Evolutionary conservation across 2,329 filamentous ascomycete genomes (phyloP), one percentile per base, ranked within the genome.

Genomic region (Eutypella sp.): DNA sequence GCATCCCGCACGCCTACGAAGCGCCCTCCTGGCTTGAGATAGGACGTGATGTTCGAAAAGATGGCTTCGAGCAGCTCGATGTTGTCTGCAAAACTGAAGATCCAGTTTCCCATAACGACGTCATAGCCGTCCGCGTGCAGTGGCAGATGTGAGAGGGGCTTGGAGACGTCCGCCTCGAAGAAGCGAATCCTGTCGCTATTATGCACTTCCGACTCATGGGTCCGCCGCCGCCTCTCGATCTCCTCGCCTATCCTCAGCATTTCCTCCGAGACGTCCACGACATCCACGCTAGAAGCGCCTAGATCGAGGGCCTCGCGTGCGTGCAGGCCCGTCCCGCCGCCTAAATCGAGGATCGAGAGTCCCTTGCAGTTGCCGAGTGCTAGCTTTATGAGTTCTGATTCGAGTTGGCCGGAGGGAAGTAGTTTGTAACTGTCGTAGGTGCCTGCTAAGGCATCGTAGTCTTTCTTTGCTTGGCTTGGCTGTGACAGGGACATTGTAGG

Each of bases 101-200:
- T 44, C 61, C 62, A 65, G 46, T 64, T 63, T 3, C 55, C 61
- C 60, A 65, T 63, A 38, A 63, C 58, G 16, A 65, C 42, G 44
- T 65, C 63, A 47, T 66, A 66, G 8, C 44, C 6, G 46, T 39
- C 38, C n/a, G n/a, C n/a, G 4, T 24, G 48, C 2, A 49, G 45
- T 5, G 45, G 39, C 19, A 59, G 50, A 24, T 58, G 51, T 3
- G 41, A 39, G 9, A 64, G 45, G 13, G 60, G 52, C 45, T 56
- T 37, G 18, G 57, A 45, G 6, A 52, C 50, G 42, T 63, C 61
- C 2, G 47, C 60, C n/a, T 53, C 49, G 42, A 58, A 52, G 53
- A 53, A 62, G 18, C 54, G 49, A 22, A 61, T 47, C 48, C 16
- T 46, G 45, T 13, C 45, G 45, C 9, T 41, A 41, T 5, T 43